phyloP scores from a whole-genome alignment of 176 grass and related monocot species.

The Luzula sylvatica region DNA sequence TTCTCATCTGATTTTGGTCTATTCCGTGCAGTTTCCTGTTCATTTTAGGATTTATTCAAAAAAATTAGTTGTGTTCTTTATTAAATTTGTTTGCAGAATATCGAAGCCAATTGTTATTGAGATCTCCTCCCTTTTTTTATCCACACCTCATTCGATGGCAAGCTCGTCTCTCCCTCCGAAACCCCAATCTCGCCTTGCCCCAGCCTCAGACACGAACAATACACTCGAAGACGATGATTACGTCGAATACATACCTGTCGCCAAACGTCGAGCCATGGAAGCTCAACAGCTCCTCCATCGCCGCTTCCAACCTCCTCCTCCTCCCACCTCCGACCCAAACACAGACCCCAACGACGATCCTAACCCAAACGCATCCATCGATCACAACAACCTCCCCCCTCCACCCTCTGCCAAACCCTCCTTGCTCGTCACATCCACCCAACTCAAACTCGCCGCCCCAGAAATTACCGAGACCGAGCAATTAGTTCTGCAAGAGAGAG shows the following conservation, averaged over 20 bases:
- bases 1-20: no score
- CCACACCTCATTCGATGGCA: not conserved
- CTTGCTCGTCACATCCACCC: constrained; percentile 41
- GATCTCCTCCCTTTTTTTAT: not conserved
- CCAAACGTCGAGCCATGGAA: constrained; percentile 46
- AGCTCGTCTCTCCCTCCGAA: constrained; percentile 5
- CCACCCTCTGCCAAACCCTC: constrained; percentile 25
- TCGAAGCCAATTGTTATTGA: no score
- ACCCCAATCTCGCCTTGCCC: not conserved
- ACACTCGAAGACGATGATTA: constrained; percentile 27
- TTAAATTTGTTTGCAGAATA: no score
- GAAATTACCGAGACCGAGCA: constrained; percentile 45
- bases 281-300: constrained; percentile 29
- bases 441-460: constrained; percentile 46
- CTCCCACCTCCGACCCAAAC: not conserved
- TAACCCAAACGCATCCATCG: not conserved
- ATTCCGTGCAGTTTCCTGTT: no score
- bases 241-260: constrained; percentile 52
- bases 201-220: not conserved
- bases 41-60: no score
- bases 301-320: constrained; percentile 19
- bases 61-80: no score
- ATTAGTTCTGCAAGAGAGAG: constrained; percentile 44
- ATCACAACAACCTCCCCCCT: not conserved
- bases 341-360: not conserved